Base-by-base conservation (phyloP, 2,329 filamentous ascomycete genomes). In the Penicillium sp. region DNA sequence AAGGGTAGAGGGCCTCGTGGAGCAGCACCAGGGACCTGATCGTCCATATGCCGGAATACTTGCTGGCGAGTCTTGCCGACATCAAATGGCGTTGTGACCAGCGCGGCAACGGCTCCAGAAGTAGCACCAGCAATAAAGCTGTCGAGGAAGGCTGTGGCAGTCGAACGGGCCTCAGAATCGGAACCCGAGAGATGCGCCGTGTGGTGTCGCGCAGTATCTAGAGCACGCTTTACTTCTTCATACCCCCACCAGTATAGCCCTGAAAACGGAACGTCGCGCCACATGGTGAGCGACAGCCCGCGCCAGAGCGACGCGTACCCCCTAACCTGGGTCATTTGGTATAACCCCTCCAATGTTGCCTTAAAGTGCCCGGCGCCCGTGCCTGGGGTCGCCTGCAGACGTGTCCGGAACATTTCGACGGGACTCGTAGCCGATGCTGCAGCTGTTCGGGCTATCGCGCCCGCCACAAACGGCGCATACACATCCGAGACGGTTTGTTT, bases 211-310 rank as follows among this genome's bases (percentile, higher is more conserved):
- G 80, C 68, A 53, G 90, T 83, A 1, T 82, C 84, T 41, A 97
- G 68, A 36, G 72, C 70, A 16, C 82, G 80, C 37, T 89, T 81
- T 39, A 91, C 83, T 13, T 79, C 81, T 70, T 98, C 93, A 63
- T 98, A 98, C 9, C 93, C 91, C 82, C 86, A 94, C 93, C 93
- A 98, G 71, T 98, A 98, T 30, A 98, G 78, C 3, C 86, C 93
- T 1, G 91, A 97, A 59, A 98, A 98, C 0, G 93, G 93, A 0
- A 97, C 93, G 60, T 98, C 93, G 49, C 93, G 79, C 93, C 93
- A 98, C 42, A 98, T 77, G 0, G 91, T 97, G 55, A 98, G 72
- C 0, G 84, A 89, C 39, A 98, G 70, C 0, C 93, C 93, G 41
- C 91, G 78, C 93, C 93, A 98, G 0, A 98, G 72, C 2, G 89